Conservation (phyloP, 2,329 filamentous ascomycete species). For the Fusarium lyarnte region DNA sequence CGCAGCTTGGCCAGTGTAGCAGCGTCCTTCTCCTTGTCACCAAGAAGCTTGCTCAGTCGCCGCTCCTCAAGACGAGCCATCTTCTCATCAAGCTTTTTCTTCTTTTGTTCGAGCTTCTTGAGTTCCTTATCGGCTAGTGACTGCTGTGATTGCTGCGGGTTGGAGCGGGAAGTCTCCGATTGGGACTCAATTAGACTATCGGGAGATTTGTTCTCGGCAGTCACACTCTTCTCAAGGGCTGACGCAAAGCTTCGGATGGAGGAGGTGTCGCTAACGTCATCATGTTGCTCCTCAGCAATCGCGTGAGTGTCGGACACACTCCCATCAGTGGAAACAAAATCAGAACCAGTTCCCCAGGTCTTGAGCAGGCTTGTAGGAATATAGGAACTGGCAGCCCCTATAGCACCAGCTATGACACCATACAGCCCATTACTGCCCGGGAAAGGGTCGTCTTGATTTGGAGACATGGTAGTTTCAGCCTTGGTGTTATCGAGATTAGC, state of each 20-base stretch:
- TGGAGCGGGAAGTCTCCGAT: constrained; percentile 53
- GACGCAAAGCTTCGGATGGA: constrained; percentile 61
- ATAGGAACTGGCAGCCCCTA: constrained; percentile 60
- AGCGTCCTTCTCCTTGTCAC: constrained; percentile 61
- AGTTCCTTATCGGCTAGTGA: constrained; percentile 68
- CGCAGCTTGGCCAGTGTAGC: constrained; percentile 64
- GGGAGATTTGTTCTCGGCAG: constrained; percentile 42
- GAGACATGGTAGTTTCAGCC: constrained; percentile 27
- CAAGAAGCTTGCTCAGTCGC: constrained; percentile 54
- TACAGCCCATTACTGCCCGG: constrained; percentile 61
- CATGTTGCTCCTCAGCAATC: constrained; percentile 38
- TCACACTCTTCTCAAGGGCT: constrained; percentile 52
- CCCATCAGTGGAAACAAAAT: constrained; percentile 41
- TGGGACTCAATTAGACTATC: constrained; percentile 42
- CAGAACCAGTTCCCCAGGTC: constrained; percentile 43
- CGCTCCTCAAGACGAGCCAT: constrained; percentile 65
- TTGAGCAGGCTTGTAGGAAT: constrained; percentile 51
- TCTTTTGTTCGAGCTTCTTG: constrained; percentile 68
- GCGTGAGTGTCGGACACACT: constrained; percentile 38
- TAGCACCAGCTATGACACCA: constrained; percentile 63
- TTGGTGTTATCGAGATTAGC: constrained; percentile 47
- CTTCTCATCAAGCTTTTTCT: constrained; percentile 70
- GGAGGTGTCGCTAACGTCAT: constrained; percentile 54
- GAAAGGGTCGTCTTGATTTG: constrained; percentile 43
- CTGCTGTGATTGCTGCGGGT: constrained; percentile 37